Evolutionary conservation across 1,139 yeast species (phyloP), one percentile per base, ranked within the genome.

Genomic region (Casaregolazyma suthepensis): DNA sequence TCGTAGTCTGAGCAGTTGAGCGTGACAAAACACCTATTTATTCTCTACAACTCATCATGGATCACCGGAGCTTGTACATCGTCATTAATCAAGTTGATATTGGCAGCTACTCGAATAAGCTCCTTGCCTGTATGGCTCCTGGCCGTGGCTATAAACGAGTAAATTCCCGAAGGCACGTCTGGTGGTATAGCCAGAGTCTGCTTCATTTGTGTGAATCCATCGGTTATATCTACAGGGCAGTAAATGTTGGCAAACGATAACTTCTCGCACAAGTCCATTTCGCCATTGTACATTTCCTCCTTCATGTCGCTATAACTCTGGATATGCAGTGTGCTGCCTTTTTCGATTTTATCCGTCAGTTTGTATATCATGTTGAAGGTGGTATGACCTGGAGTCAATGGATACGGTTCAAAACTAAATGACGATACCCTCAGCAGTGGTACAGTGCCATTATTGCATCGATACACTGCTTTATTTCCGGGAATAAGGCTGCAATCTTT

Each of bases 121-220:
- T 55, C 48, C 13, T 56, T 55, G 1, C 56, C 56, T 7, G 55
- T 55, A 0, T 66, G 64, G 9, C 59, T 56, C 3, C 40, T 48
- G 5, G 61, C 64, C 22, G 58, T 56, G 31, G 66, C 67, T 3
- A 65, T 48, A 46, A 67, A 66, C 23, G 69, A 62, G 48, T 63
- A 61, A 10, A 58, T 56, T 13, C 66, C 68, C 1, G 58, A 55
- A 1, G 63, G 65, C 4, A 59, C 69, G 38, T 62, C 60, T 17
- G 59, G 62, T 1, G 71, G 71, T 0, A 67, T 61, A 18, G 58
- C 57, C 38, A 67, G 55, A 2, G 57, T 57, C 49, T 63, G 64
- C 23, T 58, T 55, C 55, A 58, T 52, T 13, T 48, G 45, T 18
- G 51, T 42, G 31, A 55, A 51, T 20, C 44, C 53, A 1, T 49